These are phyloP conservation scores for Pleurozium schreberi DNA, from an alignment of 225 moss, liverwort and hornwort genomes.

Conservation along the genomic window DNA sequence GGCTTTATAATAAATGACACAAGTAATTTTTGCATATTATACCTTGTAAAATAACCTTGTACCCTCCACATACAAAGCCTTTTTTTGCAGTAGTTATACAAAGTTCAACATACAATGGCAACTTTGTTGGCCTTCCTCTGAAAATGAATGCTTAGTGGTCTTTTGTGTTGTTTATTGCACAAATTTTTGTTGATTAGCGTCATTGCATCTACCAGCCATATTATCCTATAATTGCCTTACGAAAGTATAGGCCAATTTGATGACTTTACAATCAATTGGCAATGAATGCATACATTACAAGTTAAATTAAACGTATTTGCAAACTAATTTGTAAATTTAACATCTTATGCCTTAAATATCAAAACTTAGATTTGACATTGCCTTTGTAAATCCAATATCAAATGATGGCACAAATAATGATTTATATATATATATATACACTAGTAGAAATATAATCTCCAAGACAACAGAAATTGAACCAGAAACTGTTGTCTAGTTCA, in stretches of 20 bases:
- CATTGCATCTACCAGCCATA: accelerated
- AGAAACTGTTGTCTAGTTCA: no score
- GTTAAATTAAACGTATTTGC: background rate
- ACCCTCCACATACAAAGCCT: no score
- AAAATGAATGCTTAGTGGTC: background rate
- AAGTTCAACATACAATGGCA: accelerated
- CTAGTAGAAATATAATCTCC: no score
- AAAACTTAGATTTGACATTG: background rate
- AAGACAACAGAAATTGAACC: no score
- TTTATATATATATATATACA: no score
- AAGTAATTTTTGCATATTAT: no score
- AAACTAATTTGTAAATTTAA: background rate
- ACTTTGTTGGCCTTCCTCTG: background rate
- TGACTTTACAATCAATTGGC: background rate
- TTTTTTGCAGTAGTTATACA: no score
- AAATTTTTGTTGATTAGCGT: background rate
- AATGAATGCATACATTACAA: background rate
- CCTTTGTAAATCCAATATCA: background rate
- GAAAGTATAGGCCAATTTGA: no score
- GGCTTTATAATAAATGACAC: no score
- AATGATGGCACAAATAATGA: background rate
- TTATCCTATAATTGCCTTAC: background rate
- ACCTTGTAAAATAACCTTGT: no score
- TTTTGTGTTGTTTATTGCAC: background rate
- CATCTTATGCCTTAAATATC: background rate